These are phyloP conservation scores for Ophiobolus disseminans DNA, from an alignment of 2,329 filamentous ascomycete genomes.

Conservation along the genomic window DNA sequence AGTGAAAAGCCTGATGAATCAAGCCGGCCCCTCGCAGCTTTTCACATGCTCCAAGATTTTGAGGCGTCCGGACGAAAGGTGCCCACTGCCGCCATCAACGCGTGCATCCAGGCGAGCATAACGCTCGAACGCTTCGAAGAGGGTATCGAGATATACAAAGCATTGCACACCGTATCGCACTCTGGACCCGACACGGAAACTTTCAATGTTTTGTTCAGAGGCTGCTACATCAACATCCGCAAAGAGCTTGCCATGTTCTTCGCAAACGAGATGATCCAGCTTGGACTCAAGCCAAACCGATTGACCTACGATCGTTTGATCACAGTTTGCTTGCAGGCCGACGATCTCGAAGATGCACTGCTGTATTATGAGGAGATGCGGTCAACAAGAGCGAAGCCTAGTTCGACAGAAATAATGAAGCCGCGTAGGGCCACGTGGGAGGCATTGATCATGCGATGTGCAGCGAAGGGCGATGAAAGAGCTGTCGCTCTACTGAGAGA, in stretches of 20 bases:
- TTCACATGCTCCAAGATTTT: slow-evolving; percentile 64
- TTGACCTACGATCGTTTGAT: slow-evolving; percentile 69
- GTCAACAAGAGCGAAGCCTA: slow-evolving; percentile 8
- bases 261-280: slow-evolving; percentile 66
- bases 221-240: slow-evolving; percentile 52
- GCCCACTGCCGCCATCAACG: slow-evolving; percentile 60
- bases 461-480: slow-evolving; percentile 19
- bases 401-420: slow-evolving; percentile 9
- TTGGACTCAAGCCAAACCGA: slow-evolving; percentile 62
- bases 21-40: slow-evolving; percentile 59
- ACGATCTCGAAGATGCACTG: slow-evolving; percentile 56
- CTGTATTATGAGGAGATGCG: slow-evolving; percentile 61
- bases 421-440: slow-evolving; percentile 29
- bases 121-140: slow-evolving; percentile 54
- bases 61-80: slow-evolving; percentile 58
- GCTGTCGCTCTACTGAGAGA: slow-evolving; percentile 27
- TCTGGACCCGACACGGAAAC: slow-evolving; percentile 59
- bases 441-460: slow-evolving; percentile 16
- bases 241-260: slow-evolving; percentile 67
- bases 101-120: slow-evolving; percentile 61
- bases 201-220: slow-evolving; percentile 66
- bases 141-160: slow-evolving; percentile 68
- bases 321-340: slow-evolving; percentile 58
- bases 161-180: slow-evolving; percentile 60
- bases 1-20: slow-evolving; percentile 49